Base-by-base conservation (phyloP, 768 basidiomycete genomes). In the Russula earlei region DNA sequence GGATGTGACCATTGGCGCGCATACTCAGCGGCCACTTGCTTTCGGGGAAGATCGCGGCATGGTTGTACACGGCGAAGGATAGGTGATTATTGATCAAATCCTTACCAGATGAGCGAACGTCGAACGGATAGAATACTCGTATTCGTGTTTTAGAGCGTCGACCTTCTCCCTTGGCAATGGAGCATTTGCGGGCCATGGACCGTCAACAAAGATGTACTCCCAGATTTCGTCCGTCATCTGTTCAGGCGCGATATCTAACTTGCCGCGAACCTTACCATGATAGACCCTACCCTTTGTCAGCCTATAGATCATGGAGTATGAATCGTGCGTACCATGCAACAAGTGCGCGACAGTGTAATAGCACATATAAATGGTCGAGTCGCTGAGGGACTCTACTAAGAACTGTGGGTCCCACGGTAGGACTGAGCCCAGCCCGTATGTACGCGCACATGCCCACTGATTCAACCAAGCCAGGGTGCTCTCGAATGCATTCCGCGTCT, bases 371-470 rank as follows among this genome's bases (percentile, higher is more conserved):
- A 98, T 85, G 9, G 95, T 98, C 7, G 95, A 97, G 71, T 99
- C 96, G 63, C 90, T 94, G 67, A 98, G 71, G 62, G 90, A 92
- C 71, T 99, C 96, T 43, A 99, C 94, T 67, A 98, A 77, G 79
- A 94, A 97, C 50, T 90, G 83, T 17, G 86, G 87, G 67, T 98
- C 96, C 94, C 95, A 99, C 2, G 96, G 96, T 56, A 99, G 74
- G 65, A 87, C 87, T 2, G 94, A 92, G 19, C 96, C 96, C 63
- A 99, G 76, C 52, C 96, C 96, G 68, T 94, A 98, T 5, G 90
- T 91, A 37, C 96, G 81, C n/a, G 96, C 95, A 69, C 96, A 99
- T 2, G 96, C 96, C 96, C 96, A 99, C 70, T 99, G 81, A 66
- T 92, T 92, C 72, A 99, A 74, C 96, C 96, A 99, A 48, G 81